Base-by-base conservation (phyloP, 2,329 filamentous ascomycete genomes). In the Apiospora saccharicola region DNA sequence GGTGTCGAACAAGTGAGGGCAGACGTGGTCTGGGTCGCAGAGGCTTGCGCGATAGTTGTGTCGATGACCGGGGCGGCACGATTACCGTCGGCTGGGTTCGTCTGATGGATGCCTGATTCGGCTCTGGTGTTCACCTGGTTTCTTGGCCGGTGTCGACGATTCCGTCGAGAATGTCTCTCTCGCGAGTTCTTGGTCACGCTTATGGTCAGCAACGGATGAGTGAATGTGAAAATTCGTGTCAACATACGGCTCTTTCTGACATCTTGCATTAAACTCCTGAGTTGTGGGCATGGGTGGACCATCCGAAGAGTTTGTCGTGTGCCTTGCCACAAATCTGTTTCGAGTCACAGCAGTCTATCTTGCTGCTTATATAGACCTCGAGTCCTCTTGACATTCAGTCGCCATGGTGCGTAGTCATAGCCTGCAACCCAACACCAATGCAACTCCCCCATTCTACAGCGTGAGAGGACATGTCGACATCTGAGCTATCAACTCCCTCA, bases 161-260 rank as follows among this genome's bases (percentile, higher is more conserved):
- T 19, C 7, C 22, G 34, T 0, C 22, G 19, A 8, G 57, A n/a
- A 10, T 37, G 57, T 64, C 34, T 41, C 10, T 41, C 57, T 14
- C 57, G 34, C 4, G 57, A 64, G 16, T 41, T 41, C 57, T 64
- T 13, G 6, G 6, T 24, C 19, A 13, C 3, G 10, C 6, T 3
- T n/a, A 12, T n/a, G 2, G 30, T 64, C 14, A 64, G 57, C 10
- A 41, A 41, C 7, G 37, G 10, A 12, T 4, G 5, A 34, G 4
- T 22, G 37, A 6, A 22, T 4, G 2, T 1, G 3, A n/a, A 34
- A n/a, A 1, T 0, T 3, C 0, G 19, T 13, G 30, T 8, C 3
- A n/a, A 64, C 57, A 13, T 64, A 64, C 57, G 1, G 22, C 57
- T 41, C 34, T 64, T 41, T 64, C 22, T 5, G 57, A 6, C 57